phyloP scores from a whole-genome alignment of 495 filamentous ascomycete species.

The Podospora didyma region DNA sequence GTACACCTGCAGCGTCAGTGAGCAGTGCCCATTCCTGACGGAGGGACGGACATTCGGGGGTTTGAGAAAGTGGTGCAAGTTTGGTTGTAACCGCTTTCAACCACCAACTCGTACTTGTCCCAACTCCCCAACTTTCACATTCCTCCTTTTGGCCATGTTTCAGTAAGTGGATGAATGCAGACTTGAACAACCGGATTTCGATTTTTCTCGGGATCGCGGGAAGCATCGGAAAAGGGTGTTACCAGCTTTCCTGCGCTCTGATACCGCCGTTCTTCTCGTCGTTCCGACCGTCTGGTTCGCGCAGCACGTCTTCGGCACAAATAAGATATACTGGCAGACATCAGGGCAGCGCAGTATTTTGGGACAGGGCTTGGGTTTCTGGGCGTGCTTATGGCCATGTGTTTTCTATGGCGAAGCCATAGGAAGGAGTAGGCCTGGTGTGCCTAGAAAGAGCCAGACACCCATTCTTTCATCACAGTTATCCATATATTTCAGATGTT shows the following conservation, averaged over 20 bases:
- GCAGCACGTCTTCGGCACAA: conserved; percentile 21
- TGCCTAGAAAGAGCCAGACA: background rate
- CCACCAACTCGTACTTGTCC: conserved; percentile 26
- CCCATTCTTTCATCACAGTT: too few relatives aligned
- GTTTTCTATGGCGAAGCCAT: conserved; percentile 11
- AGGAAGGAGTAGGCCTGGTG: too few relatives aligned
- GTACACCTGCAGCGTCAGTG: too few relatives aligned
- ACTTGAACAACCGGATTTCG: conserved; percentile 23
- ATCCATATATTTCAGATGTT: too few relatives aligned
- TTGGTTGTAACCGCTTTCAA: conserved; percentile 42
- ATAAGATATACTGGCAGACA: conserved; percentile 43
- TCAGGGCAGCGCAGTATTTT: conserved; percentile 54
- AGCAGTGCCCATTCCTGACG: too few relatives aligned
- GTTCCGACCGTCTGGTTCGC: background rate
- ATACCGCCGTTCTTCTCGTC: background rate
- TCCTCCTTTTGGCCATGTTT: background rate
- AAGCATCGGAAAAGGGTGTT: conserved; percentile 30
- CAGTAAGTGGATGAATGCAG: background rate
- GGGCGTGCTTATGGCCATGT: conserved; percentile 35
- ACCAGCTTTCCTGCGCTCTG: too few relatives aligned
- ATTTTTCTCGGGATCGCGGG: conserved; percentile 45
- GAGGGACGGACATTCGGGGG: too few relatives aligned
- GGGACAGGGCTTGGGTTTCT: conserved; percentile 50
- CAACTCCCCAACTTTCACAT: background rate
- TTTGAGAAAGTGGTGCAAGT: conserved; percentile 33